Conservation (phyloP, 2,329 filamentous ascomycete genomes). For the Xylariomycetidae sp. region DNA sequence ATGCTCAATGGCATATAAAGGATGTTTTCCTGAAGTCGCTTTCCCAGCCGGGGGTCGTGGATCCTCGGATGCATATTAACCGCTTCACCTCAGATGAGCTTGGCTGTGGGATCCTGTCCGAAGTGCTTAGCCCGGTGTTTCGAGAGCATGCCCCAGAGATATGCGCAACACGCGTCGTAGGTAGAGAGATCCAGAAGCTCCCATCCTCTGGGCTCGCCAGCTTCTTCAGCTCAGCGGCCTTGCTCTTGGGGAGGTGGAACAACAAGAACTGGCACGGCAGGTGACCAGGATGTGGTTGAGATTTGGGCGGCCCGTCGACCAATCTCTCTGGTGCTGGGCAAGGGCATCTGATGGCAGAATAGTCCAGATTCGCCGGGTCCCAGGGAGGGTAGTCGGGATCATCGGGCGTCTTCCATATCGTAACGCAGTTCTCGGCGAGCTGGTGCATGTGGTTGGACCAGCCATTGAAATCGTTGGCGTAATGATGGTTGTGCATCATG, state of each 20-base stretch:
- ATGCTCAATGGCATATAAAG: constrained; percentile 5
- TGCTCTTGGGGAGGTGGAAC: constrained; percentile 41
- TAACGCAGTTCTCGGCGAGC: constrained; percentile 37
- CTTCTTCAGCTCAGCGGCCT: constrained; percentile 34
- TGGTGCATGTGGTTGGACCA: constrained; percentile 32
- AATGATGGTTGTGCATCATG: constrained; percentile 37
- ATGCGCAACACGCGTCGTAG: constrained; percentile 39
- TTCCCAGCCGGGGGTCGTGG: constrained; percentile 23
- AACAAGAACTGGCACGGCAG: constrained; percentile 22
- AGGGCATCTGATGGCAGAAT: constrained; percentile 2
- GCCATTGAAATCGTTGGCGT: constrained; percentile 36
- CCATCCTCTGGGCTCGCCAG: constrained; percentile 26
- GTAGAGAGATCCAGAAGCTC: constrained; percentile 37
- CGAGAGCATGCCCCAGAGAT: constrained; percentile 36
- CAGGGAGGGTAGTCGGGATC: constrained; percentile 1
- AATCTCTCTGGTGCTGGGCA: constrained; percentile 3
- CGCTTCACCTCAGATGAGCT: constrained; percentile 3
- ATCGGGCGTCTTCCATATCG: constrained; percentile 15
- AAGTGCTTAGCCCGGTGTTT: constrained; percentile 29
- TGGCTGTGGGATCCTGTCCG: constrained; percentile 20
- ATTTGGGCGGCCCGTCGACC: constrained; percentile 2
- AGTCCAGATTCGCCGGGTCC: constrained; percentile 4
- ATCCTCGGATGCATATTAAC: constrained; percentile 31
- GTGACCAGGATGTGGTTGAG: constrained; percentile 2
- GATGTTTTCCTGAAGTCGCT: constrained; percentile 28